Evolutionary conservation across 2,329 filamentous ascomycete genomes (phyloP).

Genomic region (Aureobasidium pullulans): DNA sequence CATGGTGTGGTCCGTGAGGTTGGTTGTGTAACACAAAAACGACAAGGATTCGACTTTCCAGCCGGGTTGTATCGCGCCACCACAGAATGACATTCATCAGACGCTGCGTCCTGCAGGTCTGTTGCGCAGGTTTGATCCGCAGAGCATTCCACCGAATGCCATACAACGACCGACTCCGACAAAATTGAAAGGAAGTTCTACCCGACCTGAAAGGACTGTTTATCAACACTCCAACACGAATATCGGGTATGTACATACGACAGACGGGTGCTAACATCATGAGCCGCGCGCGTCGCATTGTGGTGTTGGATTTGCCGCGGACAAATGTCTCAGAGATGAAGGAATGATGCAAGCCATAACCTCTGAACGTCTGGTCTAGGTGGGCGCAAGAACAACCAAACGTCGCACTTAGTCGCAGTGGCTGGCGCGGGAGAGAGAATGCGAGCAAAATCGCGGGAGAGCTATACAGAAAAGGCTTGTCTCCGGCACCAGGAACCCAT

Average conservation of each 20-base stretch:
- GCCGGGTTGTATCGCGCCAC: conserved; percentile 4
- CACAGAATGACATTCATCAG: conserved; percentile 7
- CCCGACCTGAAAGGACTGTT: neutral
- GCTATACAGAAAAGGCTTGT: conserved; percentile 4
- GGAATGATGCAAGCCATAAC: neutral
- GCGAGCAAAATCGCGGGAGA: neutral
- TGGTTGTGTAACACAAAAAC: neutral
- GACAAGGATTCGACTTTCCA: conserved; percentile 1
- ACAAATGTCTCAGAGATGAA: neutral
- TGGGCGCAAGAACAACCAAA: neutral
- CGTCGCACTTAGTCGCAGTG: conserved; percentile 1
- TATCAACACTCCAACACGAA: neutral
- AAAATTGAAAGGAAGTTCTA: neutral
- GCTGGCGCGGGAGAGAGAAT: conserved; percentile 4
- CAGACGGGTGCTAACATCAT: neutral
- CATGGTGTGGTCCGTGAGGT: conserved; percentile 6
- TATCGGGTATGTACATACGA: neutral
- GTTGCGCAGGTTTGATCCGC: conserved; percentile 5
- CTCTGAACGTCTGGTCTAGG: neutral
- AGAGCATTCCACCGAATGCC: conserved; percentile 9
- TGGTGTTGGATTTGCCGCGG: neutral
- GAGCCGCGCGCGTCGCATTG: conserved; percentile 2
- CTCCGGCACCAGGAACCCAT: conserved; percentile 9
- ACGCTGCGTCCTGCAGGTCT: conserved; percentile 4
- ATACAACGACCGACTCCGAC: neutral